Base-by-base conservation (phyloP, 1,139 yeast genomes). In the Sugiyamaella paludigena region DNA sequence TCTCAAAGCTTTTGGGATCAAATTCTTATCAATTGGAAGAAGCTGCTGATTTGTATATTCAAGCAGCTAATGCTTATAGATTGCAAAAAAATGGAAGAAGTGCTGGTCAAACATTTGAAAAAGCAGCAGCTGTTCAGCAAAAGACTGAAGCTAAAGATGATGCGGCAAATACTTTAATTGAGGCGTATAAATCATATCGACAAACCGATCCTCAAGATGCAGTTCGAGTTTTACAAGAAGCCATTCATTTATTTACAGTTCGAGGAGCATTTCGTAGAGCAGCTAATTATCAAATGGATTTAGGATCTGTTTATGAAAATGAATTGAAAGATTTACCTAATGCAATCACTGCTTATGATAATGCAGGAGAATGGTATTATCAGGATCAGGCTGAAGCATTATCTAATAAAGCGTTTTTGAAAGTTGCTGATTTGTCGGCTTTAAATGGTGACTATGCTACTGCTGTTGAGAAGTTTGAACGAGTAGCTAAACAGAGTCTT, bases 201-300 rank as follows among this genome's bases (percentile, higher is more conserved):
- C 77, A 81, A 38, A 84, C 83, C 36, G 78, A 77, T 32, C 92
- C 96, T 1, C 72, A 58, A 47, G 91, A 85, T 51, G 96, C 96
- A 2, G 92, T 87, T 26, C 78, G 82, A 45, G 81, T 89, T 8
- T 74, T 92, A 55, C 77, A 80, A 51, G 79, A 78, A 60, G 96
- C 98, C 0, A 83, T 92, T 53, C 84, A 80, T 57, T 77, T 87
- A 60, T 91, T 91, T 68, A 88, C 96, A 1, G 79, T 82, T 56
- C 81, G 89, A 58, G 98, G 98, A 11, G 96, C 91, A 65, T 94
- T 92, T 70, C 81, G 98, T 65, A 78, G 98, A 65, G 96, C 96
- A 19, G 98, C 98, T 15, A 88, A 88, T 65, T 91, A 87, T 70
- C 85, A 92, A 62, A 80, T 85, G 75, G 98, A 92, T 65, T 76